Evolutionary conservation across 139 green algal species (phyloP).

Genomic region (Haematococcus sp.): DNA sequence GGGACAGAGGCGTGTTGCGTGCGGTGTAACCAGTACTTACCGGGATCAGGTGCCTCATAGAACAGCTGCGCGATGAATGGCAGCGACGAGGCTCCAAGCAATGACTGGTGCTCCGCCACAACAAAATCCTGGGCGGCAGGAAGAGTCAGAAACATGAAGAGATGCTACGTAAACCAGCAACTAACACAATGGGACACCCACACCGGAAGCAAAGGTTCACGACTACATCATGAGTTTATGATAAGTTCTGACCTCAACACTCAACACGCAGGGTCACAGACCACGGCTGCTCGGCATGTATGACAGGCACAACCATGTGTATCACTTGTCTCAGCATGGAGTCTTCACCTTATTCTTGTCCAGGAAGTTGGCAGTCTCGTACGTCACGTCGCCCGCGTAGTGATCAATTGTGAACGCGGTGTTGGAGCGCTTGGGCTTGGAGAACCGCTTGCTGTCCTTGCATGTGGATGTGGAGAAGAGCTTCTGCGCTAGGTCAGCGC

Average conservation of each 20-base stretch:
- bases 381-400: constrained; percentile 87
- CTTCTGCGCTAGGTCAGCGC: constrained; percentile 53
- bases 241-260: not conserved
- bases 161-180: too few relatives aligned
- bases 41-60: constrained; percentile 54
- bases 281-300: too few relatives aligned
- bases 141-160: too few relatives aligned
- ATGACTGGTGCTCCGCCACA: constrained; percentile 91
- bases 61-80: constrained; percentile 64
- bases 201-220: too few relatives aligned
- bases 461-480: constrained; percentile 63
- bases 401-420: constrained; percentile 94
- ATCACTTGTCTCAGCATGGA: too few relatives aligned
- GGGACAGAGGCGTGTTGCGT: too few relatives aligned
- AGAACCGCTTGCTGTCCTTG: constrained; percentile 73
- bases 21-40: not conserved
- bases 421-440: constrained; percentile 80
- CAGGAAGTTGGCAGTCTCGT: constrained; percentile 75
- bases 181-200: too few relatives aligned
- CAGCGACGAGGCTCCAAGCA: constrained; percentile 68
- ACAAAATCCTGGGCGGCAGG: too few relatives aligned
- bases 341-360: constrained; percentile 19
- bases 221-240: too few relatives aligned
- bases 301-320: too few relatives aligned
- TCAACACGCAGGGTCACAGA: not conserved